Percentiles rank a stretch among this genome's conserved stretches.
Conservation (phyloP, 2,329 filamentous ascomycete genomes). For the Hortaea sp. region DNA sequence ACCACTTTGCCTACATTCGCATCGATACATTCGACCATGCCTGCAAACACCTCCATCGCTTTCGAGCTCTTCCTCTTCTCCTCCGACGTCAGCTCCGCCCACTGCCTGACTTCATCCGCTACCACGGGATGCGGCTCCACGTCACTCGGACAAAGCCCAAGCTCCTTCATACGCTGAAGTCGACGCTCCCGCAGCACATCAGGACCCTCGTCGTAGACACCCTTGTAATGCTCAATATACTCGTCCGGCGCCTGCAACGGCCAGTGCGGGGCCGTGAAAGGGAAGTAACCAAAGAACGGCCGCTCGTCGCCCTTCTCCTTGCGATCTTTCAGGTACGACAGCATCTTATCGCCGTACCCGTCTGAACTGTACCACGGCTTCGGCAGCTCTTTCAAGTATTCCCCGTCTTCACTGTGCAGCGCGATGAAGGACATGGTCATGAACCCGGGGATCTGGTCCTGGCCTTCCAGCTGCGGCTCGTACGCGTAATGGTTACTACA, state of each 20-base stretch:
- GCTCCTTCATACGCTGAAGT: conserved; percentile 45
- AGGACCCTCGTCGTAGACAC: conserved; percentile 52
- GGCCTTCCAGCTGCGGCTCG: conserved; percentile 34
- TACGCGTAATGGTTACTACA: conserved; percentile 50
- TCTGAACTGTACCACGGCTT: conserved; percentile 30
- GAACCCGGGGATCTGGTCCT: conserved; percentile 29
- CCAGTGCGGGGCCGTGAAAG: conserved; percentile 56
- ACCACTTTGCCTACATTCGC: conserved; percentile 50
- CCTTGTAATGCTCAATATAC: conserved; percentile 47
- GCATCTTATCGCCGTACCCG: conserved; percentile 31
- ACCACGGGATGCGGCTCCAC: conserved; percentile 43
- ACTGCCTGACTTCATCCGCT: conserved; percentile 39
- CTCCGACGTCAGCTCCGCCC: conserved; percentile 38
- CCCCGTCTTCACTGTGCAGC: conserved; percentile 29
- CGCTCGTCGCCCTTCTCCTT: conserved; percentile 27
- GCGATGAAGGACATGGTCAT: conserved; percentile 34
- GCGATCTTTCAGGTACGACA: conserved; percentile 28
- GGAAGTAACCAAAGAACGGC: conserved; percentile 51
- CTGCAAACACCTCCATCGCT: conserved; percentile 54
- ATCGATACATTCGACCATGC: conserved; percentile 55
- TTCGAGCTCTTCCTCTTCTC: conserved; percentile 39
- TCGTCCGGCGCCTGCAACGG: conserved; percentile 50
- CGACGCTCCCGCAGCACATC: conserved; percentile 45
- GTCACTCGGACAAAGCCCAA: conserved; percentile 45
- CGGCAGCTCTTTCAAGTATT: conserved; percentile 30